Base-by-base conservation (phyloP, 345 rosid species). In the Citrus trifoliata region DNA sequence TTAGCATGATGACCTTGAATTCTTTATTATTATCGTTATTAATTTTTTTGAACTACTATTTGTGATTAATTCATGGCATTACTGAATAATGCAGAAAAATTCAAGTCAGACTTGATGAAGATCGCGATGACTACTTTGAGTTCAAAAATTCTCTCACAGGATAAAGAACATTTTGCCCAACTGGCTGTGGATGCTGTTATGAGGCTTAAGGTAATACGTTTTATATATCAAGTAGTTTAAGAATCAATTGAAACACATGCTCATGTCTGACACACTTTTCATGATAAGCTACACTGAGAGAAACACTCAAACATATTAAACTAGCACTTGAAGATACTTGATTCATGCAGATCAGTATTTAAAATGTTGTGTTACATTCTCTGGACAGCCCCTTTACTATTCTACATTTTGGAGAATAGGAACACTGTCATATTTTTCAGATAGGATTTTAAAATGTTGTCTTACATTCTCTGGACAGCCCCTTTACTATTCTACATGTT, bases 171-270 rank as follows among this genome's bases (percentile, higher is more conserved):
- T 77, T 95, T 95, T 82, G 97, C 88, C 30, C 89, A 89, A 86
- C 85, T 95, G 77, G 98, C 97, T 16, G 97, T 95, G 21, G 99
- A 95, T 80, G 99, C 98, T 87, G 97, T 95, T 74, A 82, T 91
- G 91, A 91, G 99, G 82, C 84, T 95, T 16, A 91, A 92, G 96
- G 97, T 95, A 67, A 80, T 46, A 38, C 4, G 27, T 33, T 24
- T 30, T 1, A 2, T 33, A 5, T 67, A 19, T 76, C 53, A 55
- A 51, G 67, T 7, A 32, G 51, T 32, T 75, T 64, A 58, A 24
- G 67, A n/a, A 13, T 32, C 51, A 8, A 30, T 22, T 46, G 30
- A 55, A 32, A 30, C 58, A 27, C 40, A 33, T 40, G 56, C 55
- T 24, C 21, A 16, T 16, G 6, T 40, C 72, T 68, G 12, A n/a